phyloP scores from a whole-genome alignment of 768 basidiomycete genomes.

The Suillus plorans region DNA sequence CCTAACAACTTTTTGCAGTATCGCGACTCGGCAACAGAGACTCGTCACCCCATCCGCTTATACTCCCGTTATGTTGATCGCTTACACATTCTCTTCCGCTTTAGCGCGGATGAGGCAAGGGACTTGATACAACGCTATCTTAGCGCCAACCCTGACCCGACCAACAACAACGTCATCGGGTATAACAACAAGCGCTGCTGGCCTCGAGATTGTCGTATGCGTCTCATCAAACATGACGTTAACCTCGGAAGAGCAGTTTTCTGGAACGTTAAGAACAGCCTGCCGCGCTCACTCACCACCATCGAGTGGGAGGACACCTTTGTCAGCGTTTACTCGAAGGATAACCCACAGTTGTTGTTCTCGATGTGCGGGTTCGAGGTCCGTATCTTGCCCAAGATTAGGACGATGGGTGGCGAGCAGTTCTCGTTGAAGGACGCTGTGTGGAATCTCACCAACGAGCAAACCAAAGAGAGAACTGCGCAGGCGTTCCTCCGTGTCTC shows the following conservation, averaged over 20 bases:
- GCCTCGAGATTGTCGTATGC: slow-evolving; percentile 99
- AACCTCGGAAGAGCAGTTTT: slow-evolving; percentile 97
- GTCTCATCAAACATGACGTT: slow-evolving; percentile 98
- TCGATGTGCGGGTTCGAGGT: slow-evolving; percentile 99
- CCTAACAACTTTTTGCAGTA: slow-evolving; percentile 99
- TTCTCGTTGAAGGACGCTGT: slow-evolving; percentile 96
- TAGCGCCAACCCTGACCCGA: slow-evolving; percentile 96
- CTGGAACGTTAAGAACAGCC: slow-evolving; percentile 98
- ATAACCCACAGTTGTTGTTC: slow-evolving; percentile 96
- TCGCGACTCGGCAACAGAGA: slow-evolving; percentile 93
- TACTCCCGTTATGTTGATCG: slow-evolving; percentile 97
- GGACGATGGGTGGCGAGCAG: slow-evolving; percentile 94
- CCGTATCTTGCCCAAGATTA: slow-evolving; percentile 93
- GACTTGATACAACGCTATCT: slow-evolving; percentile 98
- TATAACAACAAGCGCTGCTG: slow-evolving; percentile 99
- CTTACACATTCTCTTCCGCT: slow-evolving; percentile 95
- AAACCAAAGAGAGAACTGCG: slow-evolving; percentile 95
- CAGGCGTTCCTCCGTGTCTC: slow-evolving; percentile 98
- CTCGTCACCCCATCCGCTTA: slow-evolving; percentile 94
- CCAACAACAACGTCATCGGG: slow-evolving; percentile 97
- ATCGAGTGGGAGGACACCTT: slow-evolving; percentile 99
- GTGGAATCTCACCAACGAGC: slow-evolving; percentile 97
- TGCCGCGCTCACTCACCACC: slow-evolving; percentile 93
- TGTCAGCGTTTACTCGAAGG: slow-evolving; percentile 94
- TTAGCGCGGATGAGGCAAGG: slow-evolving; percentile 94